Evolutionary conservation across 2,329 filamentous ascomycete species (phyloP), one percentile per base, ranked within the genome.

Genomic region (Ophiostoma quercus): DNA sequence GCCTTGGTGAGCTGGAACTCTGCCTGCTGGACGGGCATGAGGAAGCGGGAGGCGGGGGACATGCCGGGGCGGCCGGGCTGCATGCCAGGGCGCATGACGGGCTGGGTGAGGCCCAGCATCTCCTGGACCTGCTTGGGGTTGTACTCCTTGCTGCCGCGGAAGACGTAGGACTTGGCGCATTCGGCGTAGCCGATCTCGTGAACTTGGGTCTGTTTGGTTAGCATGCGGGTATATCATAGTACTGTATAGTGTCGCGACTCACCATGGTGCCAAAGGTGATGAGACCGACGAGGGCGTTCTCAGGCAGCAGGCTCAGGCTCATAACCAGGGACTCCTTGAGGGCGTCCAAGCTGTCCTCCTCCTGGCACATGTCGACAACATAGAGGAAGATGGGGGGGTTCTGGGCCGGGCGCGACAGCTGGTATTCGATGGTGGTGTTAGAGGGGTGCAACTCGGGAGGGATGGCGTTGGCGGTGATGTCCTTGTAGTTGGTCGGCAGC

Each of bases 111-210:
- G 37, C 94, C 95, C 67, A 99, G 89, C 95, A 99, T 99, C 77
- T 99, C 95, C 80, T 98, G 94, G n/a, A 99, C 93, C 79, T 98
- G 94, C 82, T 98, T 98, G 69, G 94, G 92, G n/a, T 89, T 86
- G 79, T 99, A 99, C 77, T 99, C 95, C 83, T 98, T 99, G 84
- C 89, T 97, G 54, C 95, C 95, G 70, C 94, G 88, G 85, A 99
- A 99, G 60, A 99, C 95, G 77, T 97, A 99, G 6, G 94, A 97
- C 81, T 98, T 99, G 74, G 95, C 92, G 80, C 95, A 99, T 80
- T 98, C 95, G 69, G 92, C 94, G 78, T 99, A 99, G 69, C 95
- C 95, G 74, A 99, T 92, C 81, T 99, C 95, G 78, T 99, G 95
- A 22, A 99, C 92, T 87, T 97, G 94, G 41, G 92, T 88, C 91